phyloP scores from a whole-genome alignment of 208 protist genomes.

The Leptomonas pyrrhocoris region DNA sequence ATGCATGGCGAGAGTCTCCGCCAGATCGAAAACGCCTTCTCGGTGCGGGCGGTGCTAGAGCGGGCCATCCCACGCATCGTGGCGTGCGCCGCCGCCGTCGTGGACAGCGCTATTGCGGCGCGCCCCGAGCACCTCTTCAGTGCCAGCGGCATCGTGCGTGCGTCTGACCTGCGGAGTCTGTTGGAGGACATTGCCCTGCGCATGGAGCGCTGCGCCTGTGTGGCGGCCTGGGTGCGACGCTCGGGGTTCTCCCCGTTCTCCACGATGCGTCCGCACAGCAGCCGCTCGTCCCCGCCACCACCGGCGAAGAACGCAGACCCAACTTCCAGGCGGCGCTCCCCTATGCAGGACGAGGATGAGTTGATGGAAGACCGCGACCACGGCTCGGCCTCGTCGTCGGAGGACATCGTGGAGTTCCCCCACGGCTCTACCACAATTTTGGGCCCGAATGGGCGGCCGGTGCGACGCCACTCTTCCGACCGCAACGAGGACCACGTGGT shows the following conservation, averaged over 20 bases:
- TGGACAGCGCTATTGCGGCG: constrained; percentile 36
- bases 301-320: constrained; percentile 1
- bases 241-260: constrained; percentile 1
- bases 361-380: constrained; percentile 12
- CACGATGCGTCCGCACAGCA: neutral
- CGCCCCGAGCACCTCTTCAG: constrained; percentile 44
- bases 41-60: constrained; percentile 47
- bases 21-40: constrained; percentile 48
- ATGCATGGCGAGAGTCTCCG: constrained; percentile 28
- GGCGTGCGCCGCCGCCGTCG: constrained; percentile 35
- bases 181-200: constrained; percentile 38
- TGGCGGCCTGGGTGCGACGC: constrained; percentile 41
- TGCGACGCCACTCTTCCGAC: constrained; percentile 23
- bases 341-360: constrained; percentile 27
- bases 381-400: constrained; percentile 21
- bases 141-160: constrained; percentile 44
- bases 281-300: constrained; percentile 3
- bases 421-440: constrained; percentile 43
- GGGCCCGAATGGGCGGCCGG: constrained; percentile 34
- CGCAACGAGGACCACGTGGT: constrained; percentile 4
- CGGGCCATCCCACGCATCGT: constrained; percentile 51
- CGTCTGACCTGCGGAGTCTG: constrained; percentile 39
- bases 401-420: constrained; percentile 54
- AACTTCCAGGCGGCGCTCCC: constrained; percentile 4
- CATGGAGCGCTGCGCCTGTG: constrained; percentile 51